Base-by-base conservation (phyloP, 140 eudicot species). In the Cichorium intybus region DNA sequence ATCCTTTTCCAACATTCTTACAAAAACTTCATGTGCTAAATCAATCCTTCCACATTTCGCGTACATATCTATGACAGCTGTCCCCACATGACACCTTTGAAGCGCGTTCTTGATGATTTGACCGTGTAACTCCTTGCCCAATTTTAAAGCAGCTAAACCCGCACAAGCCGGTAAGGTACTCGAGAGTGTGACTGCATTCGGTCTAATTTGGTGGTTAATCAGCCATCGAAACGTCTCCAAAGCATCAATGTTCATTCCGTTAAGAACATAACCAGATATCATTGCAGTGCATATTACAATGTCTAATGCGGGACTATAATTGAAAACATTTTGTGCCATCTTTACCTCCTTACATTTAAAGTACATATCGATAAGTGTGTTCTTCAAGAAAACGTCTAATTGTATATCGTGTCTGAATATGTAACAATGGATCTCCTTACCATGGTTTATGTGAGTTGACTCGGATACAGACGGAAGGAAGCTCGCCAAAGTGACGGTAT, bases 131-230 rank as follows among this genome's bases (percentile, higher is more conserved):
- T 89, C 96, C 76, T 74, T 89, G 4, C 96, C 96, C 60, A 78
- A 50, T 35, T 56, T 71, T 24, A 85, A 22, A 26, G 81, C 79
- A 27, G 43, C 81, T 80, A 85, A 79, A 67, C 86, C 86, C 21
- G 96, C 88, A 71, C 96, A 85, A 53, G 96, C 96, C 16, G 95
- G 95, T 66, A 89, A 68, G 41, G 75, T 62, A 72, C 96, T 89
- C 24, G 96, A 82, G 8, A 85, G 68, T 1, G 96, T 89, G 31
- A 89, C 85, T 1, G 90, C 84, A 76, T 89, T 89, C n/a, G 96
- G 96, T 76, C 43, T 80, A 86, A 89, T 73, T 64, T 78, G 17
- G 67, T 61, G 55, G 16, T 37, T 15, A 72, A 81, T 46, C 78
- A 81, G 46, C 78, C 65, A 76, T 33, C 82, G 60, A 52, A 89